Base-by-base conservation (phyloP, 192 early-diverging fungal species). In the Pilaira anomala region DNA sequence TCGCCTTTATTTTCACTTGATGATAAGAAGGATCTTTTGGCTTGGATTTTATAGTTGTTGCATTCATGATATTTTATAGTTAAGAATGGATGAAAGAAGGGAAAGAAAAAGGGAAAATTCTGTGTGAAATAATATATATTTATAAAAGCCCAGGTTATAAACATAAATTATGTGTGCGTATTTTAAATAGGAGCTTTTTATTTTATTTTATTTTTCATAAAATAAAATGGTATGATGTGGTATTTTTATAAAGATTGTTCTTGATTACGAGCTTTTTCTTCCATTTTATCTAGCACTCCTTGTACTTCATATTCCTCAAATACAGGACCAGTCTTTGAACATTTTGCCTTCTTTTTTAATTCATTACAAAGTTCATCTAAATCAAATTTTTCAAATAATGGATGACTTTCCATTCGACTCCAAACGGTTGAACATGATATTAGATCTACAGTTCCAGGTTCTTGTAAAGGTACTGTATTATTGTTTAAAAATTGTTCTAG, bases 261-360 rank as follows among this genome's bases (percentile, higher is more conserved):
- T 50, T 18, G 29, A 22, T 18, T 22, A 25, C 16, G 25, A 18
- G 19, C 14, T 18, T 21, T 41, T 7, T 54, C 12, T 24, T 66
- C 64, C 45, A 66, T 41, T 1, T 48, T 55, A 1, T 60, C 40
- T 18, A 73, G 5, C 0, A 73, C 60, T 49, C 59, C 48, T 9
- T 67, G 26, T 5, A 73, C 19, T 44, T 73, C 71, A 25, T 80
- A 72, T 50, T 77, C 75, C 44, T 69, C 63, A 64, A 85, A 77
- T 0, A 83, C 76, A 6, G 83, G 81, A 1, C 83, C 83, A 56
- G 74, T 60, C 21, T 74, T 76, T 26, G 83, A 83, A 56, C 83
- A 85, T 68, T 80, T 85, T 9, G 83, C 81, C 49, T 76, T 81
- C 8, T 72, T 48, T 50, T 83, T 80, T 16, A 83, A 40, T 40